Base-by-base conservation (phyloP, 768 basidiomycete species). In the Dentipellis sp. region DNA sequence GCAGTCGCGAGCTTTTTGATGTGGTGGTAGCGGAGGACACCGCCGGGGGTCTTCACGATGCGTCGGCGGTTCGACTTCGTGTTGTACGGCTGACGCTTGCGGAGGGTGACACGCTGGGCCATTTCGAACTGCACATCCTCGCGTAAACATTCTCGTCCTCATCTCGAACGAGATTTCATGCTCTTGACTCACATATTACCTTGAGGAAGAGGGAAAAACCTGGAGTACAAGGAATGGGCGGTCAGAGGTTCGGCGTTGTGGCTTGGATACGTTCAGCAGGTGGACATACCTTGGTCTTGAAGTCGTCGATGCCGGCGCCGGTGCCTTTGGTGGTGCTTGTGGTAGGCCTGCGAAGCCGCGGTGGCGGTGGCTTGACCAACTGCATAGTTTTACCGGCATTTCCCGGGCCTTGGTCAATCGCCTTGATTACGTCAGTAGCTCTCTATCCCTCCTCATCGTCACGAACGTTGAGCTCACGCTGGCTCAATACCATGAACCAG, bases 101-200 rank as follows among this genome's bases (percentile, higher is more conserved):
- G 89, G 78, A 99, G 92, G 67, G 94, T 97, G 68, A 99, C 94
- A 71, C 97, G 93, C 84, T 98, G 95, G 75, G 92, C 93, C 95
- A 97, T 97, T 75, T 62, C 21, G 29, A 29, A 29, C 29, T 29
- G 6, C 29, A 29, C 29, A 29, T 29, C 29, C 29, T 29, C 6
- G 3, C 29, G 29, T 29, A 29, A 29, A 29, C 29, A 29, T 29
- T 29, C 29, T 29, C 29, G 29, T 29, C 29, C 29, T 29, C 29
- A 29, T 29, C 29, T 29, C 29, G 6, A 29, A 3, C 29, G 3
- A 29, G 6, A 29, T 29, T 29, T 3, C 29, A 29, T 29, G 29
- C 29, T 29, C 29, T 6, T 29, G 29, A 29, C 29, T 29, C 29
- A 29, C 29, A 29, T 29, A 29, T 29, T 29, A 29, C 29, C 29